Percentiles rank a stretch among this genome's conserved stretches.
These are phyloP conservation scores for Mrakia frigida DNA, from an alignment of 768 basidiomycete species.

Conservation along the genomic window DNA sequence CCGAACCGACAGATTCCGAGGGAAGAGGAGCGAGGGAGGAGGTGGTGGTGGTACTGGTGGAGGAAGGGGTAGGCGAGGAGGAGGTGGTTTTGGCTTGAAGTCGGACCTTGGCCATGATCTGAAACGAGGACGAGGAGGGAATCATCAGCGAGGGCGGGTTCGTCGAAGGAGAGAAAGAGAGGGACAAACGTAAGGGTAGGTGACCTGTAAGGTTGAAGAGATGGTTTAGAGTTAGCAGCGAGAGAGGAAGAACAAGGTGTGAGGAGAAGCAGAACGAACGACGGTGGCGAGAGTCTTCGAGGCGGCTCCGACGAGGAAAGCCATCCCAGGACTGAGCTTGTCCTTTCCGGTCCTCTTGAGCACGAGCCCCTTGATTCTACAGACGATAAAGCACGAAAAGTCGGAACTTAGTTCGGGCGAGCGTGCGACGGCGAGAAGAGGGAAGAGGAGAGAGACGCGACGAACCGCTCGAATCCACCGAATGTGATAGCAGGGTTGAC, in stretches of 20 bases:
- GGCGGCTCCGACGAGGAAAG: conserved; percentile 81
- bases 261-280: conserved; percentile 48
- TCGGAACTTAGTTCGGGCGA: neutral
- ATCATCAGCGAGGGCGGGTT: conserved; percentile 65
- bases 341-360: conserved; percentile 53
- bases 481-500: conserved; percentile 98
- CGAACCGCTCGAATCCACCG: conserved; percentile 74
- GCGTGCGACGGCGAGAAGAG: no score
- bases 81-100: conserved; percentile 72
- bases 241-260: no score
- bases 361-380: conserved; percentile 61
- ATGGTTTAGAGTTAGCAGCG: neutral
- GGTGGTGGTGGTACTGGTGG: neutral
- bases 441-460: neutral
- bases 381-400: neutral
- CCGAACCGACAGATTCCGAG: neutral
- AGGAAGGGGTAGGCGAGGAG: neutral
- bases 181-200: conserved; percentile 63
- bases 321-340: conserved; percentile 69
- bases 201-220: conserved; percentile 55
- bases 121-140: conserved; percentile 26
- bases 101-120: conserved; percentile 63
- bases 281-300: conserved; percentile 95
- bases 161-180: neutral
- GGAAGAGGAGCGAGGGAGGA: conserved; percentile 24